Conservation (phyloP, 2,329 filamentous ascomycete species). For the Hypomyces rosellus region DNA sequence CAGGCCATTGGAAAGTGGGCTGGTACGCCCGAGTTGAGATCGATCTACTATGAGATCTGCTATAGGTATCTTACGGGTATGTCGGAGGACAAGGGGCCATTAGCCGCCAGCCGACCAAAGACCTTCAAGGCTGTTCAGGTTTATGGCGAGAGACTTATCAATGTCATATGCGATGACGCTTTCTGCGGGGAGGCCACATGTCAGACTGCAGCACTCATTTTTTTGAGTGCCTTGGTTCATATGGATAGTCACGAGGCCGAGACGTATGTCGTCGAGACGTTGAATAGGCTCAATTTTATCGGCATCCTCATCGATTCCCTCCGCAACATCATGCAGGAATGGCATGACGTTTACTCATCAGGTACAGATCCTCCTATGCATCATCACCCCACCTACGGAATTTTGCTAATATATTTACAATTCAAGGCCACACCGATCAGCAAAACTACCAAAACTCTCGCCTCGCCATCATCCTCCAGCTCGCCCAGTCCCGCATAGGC, state of each 20-base stretch:
- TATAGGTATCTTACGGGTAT: slow-evolving; percentile 77
- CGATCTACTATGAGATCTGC: slow-evolving; percentile 86
- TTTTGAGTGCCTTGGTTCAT: slow-evolving; percentile 72
- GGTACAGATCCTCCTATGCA: slow-evolving; percentile 36
- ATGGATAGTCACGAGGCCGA: slow-evolving; percentile 68
- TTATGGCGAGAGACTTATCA: slow-evolving; percentile 72
- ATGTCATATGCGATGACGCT: slow-evolving; percentile 87
- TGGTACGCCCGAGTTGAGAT: slow-evolving; percentile 64
- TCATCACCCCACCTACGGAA: background rate
- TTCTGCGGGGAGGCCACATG: slow-evolving; percentile 76
- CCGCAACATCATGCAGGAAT: slow-evolving; percentile 67
- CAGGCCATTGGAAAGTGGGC: slow-evolving; percentile 70
- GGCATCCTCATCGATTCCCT: slow-evolving; percentile 86
- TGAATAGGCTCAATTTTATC: slow-evolving; percentile 85
- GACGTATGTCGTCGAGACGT: slow-evolving; percentile 66
- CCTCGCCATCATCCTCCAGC: slow-evolving; percentile 73
- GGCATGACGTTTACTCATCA: slow-evolving; percentile 48
- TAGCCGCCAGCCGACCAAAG: slow-evolving; percentile 44
- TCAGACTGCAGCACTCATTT: slow-evolving; percentile 76
- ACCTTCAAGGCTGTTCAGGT: slow-evolving; percentile 65
- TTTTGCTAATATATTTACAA: background rate
- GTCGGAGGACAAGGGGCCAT: slow-evolving; percentile 42
- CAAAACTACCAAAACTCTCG: slow-evolving; percentile 60
- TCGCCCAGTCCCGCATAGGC: slow-evolving; percentile 78
- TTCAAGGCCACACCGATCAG: slow-evolving; percentile 34